Evolutionary conservation across 495 filamentous ascomycete genomes (phyloP), one percentile per base, ranked within the genome.

Genomic region (Lepidopterella palustris): DNA sequence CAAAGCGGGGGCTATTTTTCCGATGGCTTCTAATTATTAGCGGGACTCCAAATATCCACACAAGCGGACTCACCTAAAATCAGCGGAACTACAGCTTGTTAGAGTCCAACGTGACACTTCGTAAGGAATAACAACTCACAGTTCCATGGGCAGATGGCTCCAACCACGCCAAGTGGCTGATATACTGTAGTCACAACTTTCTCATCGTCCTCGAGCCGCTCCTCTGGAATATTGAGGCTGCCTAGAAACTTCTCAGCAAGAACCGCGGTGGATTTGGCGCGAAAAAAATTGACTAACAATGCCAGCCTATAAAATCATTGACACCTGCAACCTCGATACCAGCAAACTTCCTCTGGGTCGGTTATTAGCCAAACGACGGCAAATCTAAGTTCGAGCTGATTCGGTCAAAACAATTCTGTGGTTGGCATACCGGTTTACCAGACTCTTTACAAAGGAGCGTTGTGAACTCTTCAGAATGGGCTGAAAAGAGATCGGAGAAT

Each of bases 141-240:
- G 71, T 85, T 87, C 81, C 83, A 87, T 5, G 83, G 83, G 56
- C 69, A 71, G 62, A 76, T 76, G 29, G 55, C 60, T 47, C 21
- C 23, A 11, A 21, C 26, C 18, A 73, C 70, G 40, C 71, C 71
- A 27, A 73, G 61, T 3, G 71, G 71, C 9, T 54, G 63, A 56
- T 65, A 73, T 24, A 64, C 59, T 8, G 70, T 72, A 28, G 52
- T 64, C 18, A 71, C 49, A 25, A 69, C 61, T 51, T 71, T 70
- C 48, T 73, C 69, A 2, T 74, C 70, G 48, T 76, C 73, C 54
- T 76, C 73, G 28, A 63, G 55, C 21, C 64, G 64, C 57, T 74
- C 72, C 54, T 71, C 65, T 15, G 73, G 73, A n/a, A 75, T 57
- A 1, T 69, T 56, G 23, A 75, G 63, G 10, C 20, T 52, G 47